These are phyloP conservation scores for Saccharomycopsis olivae DNA, from an alignment of 805 yeast species.

Conservation along the genomic window DNA sequence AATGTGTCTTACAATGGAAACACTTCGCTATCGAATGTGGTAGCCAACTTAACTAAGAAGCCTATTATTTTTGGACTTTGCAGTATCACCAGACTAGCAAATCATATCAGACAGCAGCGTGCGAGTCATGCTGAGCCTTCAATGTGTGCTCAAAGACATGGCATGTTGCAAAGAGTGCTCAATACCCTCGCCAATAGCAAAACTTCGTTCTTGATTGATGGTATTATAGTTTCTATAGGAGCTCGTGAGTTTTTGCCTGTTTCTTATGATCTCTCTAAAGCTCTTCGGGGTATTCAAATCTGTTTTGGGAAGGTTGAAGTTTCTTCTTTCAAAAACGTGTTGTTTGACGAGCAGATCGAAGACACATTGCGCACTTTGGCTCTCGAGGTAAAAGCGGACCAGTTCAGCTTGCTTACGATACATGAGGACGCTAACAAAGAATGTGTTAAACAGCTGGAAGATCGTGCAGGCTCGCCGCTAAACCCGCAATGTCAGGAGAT, in stretches of 20 bases:
- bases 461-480: too few species aligned
- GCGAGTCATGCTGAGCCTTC: neutral
- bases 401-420: slow-evolving; percentile 2
- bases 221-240: slow-evolving; percentile 9
- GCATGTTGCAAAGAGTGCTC: neutral
- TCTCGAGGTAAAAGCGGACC: neutral
- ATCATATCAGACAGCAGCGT: neutral
- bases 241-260: slow-evolving; percentile 11
- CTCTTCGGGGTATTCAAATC: slow-evolving; percentile 12
- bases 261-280: slow-evolving; percentile 4
- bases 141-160: neutral
- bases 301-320: neutral
- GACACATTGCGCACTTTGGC: neutral
- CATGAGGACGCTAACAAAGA: too few species aligned
- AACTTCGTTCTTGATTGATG: slow-evolving; percentile 6
- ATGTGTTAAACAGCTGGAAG: too few species aligned
- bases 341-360: neutral
- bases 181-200: neutral
- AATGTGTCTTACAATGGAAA: neutral
- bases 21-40: neutral
- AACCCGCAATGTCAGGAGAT: too few species aligned
- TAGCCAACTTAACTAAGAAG: slow-evolving; percentile 11
- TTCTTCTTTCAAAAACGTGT: neutral
- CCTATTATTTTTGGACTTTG: slow-evolving; percentile 9
- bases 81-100: neutral